Evolutionary conservation across 129 eudicot species (phyloP), one percentile per base, ranked within the genome.

Genomic region (Helianthus tuberosus): DNA sequence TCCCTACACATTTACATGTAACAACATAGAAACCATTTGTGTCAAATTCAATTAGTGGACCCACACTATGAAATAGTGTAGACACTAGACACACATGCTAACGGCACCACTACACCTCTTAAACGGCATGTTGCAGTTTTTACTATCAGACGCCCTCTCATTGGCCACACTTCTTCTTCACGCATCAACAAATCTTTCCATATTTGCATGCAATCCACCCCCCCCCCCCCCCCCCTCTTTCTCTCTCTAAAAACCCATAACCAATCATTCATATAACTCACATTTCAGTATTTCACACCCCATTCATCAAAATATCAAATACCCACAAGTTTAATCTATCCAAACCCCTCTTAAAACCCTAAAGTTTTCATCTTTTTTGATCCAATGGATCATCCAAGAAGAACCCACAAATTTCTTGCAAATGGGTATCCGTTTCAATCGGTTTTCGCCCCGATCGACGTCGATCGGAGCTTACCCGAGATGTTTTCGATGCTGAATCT

Each of bases 201-300:
- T 77, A 75, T 68, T 72, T 87, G 91, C 91, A 87, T 87, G 91
- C 84, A 80, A 39, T 11, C 44, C 46, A 12, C 51, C 68, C 62
- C 65, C 54, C 72, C 27, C 2, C n/a, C n/a, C n/a, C n/a, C n/a
- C n/a, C 47, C 36, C 3, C 39, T n/a, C 38, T 11, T 7, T 60
- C 20, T 48, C 74, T 57, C 81, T 8, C 71, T 29, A 51, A 13
- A 55, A 53, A 11, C 51, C 52, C 29, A 17, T 75, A 70, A 69
- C 54, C 78, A 47, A 52, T 51, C 73, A 76, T 39, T 15, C 29
- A 23, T 12, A 41, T 48, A 5, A 29, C 38, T 66, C 48, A 3
- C 35, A 27, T 1, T n/a, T 5, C 69, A 50, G n/a, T n/a, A n/a
- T n/a, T n/a, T n/a, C 25, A 3, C 16, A n/a, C 48, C 9, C 27